These are phyloP conservation scores for Cicer yamashitae DNA, from an alignment of 306 rosid species.

Conservation along the genomic window DNA sequence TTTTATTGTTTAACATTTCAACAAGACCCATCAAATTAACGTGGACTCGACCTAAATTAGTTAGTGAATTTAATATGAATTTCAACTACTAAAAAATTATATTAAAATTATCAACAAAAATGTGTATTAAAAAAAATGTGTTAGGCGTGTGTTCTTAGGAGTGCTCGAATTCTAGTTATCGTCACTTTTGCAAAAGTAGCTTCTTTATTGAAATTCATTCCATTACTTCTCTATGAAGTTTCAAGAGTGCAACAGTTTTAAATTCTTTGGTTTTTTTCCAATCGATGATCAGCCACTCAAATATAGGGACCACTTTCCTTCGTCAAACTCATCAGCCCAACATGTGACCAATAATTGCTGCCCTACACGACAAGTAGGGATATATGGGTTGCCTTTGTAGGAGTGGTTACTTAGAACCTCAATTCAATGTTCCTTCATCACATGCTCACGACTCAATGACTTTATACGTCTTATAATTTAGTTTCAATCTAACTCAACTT, in stretches of 20 bases:
- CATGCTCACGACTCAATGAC: not conserved
- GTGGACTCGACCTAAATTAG: too few species aligned
- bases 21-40: too few species aligned
- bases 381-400: not conserved
- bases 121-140: too few species aligned
- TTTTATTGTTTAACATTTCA: too few species aligned
- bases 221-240: slow-evolving; percentile 38
- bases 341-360: not conserved
- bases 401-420: not conserved
- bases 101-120: too few species aligned
- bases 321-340: not conserved
- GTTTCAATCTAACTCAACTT: too few species aligned
- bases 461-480: not conserved
- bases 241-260: not conserved
- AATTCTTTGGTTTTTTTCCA: not conserved
- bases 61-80: too few species aligned
- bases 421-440: not conserved
- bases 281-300: not conserved
- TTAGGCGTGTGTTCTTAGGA: too few species aligned
- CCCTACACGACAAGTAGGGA: not conserved
- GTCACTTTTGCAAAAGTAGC: slow-evolving; percentile 37
- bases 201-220: slow-evolving; percentile 23
- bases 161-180: too few species aligned
- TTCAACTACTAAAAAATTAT: too few species aligned
- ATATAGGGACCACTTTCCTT: slow-evolving; percentile 1